A percentile compares a stretch with the other conserved stretches of the same genome.
These are phyloP conservation scores for Candida jianshihensis DNA, from an alignment of 805 yeast genomes.

Conservation along the genomic window DNA sequence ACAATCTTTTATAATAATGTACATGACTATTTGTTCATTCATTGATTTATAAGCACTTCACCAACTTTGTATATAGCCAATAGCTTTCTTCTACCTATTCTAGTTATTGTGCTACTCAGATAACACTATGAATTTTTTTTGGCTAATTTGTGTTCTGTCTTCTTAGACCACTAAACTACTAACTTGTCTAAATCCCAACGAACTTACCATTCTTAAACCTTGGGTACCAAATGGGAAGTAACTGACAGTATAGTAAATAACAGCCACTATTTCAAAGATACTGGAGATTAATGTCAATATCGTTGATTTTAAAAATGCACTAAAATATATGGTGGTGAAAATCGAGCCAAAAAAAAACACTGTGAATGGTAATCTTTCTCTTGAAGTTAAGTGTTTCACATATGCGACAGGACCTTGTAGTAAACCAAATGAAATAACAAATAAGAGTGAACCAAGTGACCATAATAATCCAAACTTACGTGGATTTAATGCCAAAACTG, in stretches of 20 bases:
- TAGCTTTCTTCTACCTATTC: too few species aligned
- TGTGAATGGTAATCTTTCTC: conserved; percentile 74
- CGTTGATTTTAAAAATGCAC: conserved; percentile 61
- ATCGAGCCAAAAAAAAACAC: conserved; percentile 76
- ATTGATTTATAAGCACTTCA: too few species aligned
- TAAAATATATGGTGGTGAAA: conserved; percentile 67
- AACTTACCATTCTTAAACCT: conserved; percentile 50
- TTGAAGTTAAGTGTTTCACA: conserved; percentile 62
- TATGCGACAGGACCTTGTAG: conserved; percentile 90
- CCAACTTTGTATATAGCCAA: too few species aligned
- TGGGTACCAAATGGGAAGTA: conserved; percentile 95
- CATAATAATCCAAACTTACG: conserved; percentile 85
- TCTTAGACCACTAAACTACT: conserved; percentile 12
- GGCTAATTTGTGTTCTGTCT: too few species aligned
- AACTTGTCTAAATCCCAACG: conserved; percentile 47
- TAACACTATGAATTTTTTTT: too few species aligned
- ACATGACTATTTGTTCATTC: too few species aligned
- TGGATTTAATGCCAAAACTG: conserved; percentile 84
- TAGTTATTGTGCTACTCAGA: too few species aligned
- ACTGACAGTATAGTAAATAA: conserved; percentile 83
- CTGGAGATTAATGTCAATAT: conserved; percentile 72
- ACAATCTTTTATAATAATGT: too few species aligned
- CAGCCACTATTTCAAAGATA: conserved; percentile 72
- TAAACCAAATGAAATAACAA: conserved; percentile 84
- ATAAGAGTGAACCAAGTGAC: conserved; percentile 86